Evolutionary conservation across 805 yeast species (phyloP), one percentile per base, ranked within the genome.

Genomic region (Kuraishia floccosa): DNA sequence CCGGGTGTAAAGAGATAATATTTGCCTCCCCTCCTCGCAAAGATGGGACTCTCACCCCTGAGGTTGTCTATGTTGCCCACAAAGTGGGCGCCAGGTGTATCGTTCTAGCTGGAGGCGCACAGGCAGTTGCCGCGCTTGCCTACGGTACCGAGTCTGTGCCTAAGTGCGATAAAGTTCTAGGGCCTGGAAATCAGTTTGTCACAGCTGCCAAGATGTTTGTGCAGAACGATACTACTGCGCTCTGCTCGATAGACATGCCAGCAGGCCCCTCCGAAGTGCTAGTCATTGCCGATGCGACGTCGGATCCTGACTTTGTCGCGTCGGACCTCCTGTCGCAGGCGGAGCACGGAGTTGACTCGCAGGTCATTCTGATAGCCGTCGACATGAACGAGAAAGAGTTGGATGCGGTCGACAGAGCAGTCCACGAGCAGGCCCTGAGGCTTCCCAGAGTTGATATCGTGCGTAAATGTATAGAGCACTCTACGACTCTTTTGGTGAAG

Each of bases 251-350:
- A 43, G 99, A 91, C 56, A 89, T 91, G 97, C 99, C 99, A 30
- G 99, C 99, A 17, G 99, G 99, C 7, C 99, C 99, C 18, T 82
- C 94, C 31, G 99, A 91, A 59, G 99, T 91, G 16, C 65, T 91
- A 36, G 99, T 89, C n/a, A 65, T 91, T 44, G 94, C 95, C 29
- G 99, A 91, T 53, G 71, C 65, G 36, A 49, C 68, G 28, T 84
- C 96, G 9, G 95, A 86, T 56, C 89, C 94, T 16, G 95, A 86
- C 47, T 91, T 84, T 55, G 98, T 91, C 19, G 98, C 96, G n/a
- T 73, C 86, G 40, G 99, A 91, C 54, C 67, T 91, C 50, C 65
- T 91, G 36, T 87, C 97, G 0, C 99, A 91, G 61, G 99, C 99
- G 18, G 99, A 91, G 62, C 99, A 91, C 54, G 99, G 99, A 42